Percentiles rank a stretch among this genome's conserved stretches.
phyloP scores from a whole-genome alignment of 2,329 filamentous ascomycete genomes.

The Orbilia ellipsospora region DNA sequence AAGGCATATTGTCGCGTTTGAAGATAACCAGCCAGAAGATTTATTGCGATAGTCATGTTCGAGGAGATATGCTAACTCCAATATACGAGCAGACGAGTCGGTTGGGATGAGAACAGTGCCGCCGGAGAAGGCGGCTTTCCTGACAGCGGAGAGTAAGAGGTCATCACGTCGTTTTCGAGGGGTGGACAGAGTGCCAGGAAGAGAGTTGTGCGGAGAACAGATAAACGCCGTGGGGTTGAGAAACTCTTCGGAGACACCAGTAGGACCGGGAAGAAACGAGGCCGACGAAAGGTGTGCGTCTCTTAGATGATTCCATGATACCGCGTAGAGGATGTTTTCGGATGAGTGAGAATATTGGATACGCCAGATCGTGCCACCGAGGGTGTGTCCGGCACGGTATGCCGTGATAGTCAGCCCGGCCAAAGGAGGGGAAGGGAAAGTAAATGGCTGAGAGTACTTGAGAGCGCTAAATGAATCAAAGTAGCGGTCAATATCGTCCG shows the following conservation, averaged over 20 bases:
- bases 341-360: constrained; percentile 95
- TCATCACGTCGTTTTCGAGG: constrained; percentile 86
- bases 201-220: constrained; percentile 85
- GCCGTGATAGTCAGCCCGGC: constrained; percentile 88
- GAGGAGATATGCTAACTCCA: constrained; percentile 90
- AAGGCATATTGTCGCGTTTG: constrained; percentile 63
- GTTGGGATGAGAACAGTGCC: constrained; percentile 93
- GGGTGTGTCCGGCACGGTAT: constrained; percentile 94
- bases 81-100: constrained; percentile 91
- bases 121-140: constrained; percentile 78
- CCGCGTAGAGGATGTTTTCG: constrained; percentile 96
- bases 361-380: constrained; percentile 98
- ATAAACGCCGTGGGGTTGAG: constrained; percentile 93
- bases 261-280: constrained; percentile 82
- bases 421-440: constrained; percentile 68
- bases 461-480: constrained; percentile 90
- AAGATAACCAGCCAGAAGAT: constrained; percentile 58
- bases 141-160: constrained; percentile 81
- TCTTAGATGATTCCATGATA: constrained; percentile 97
- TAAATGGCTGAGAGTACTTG: constrained; percentile 96
- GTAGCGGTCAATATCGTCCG: constrained; percentile 90
- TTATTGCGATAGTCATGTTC: constrained; percentile 89
- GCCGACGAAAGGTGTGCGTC: constrained; percentile 95
- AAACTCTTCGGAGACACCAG: constrained; percentile 88
- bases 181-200: constrained; percentile 75